These are phyloP conservation scores for Penicillium olsonii DNA, from an alignment of 2,329 filamentous ascomycete species.

Conservation along the genomic window DNA sequence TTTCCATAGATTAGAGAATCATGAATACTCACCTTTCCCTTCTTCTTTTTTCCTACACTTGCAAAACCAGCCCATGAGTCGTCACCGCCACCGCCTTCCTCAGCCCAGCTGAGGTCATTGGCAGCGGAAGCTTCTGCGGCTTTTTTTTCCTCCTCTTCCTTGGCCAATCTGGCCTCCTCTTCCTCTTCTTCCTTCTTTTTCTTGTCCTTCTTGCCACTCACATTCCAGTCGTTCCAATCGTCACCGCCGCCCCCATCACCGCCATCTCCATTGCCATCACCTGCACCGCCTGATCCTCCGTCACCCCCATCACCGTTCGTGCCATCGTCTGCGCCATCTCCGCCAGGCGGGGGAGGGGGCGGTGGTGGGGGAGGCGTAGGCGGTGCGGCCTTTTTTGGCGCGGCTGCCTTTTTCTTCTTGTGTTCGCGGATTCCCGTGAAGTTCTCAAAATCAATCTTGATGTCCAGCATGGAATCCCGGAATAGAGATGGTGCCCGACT, in stretches of 20 bases:
- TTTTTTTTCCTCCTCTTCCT: slow-evolving; percentile 29
- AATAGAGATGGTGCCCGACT: slow-evolving; percentile 6
- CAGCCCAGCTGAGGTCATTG: slow-evolving; percentile 47
- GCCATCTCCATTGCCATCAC: slow-evolving; percentile 32
- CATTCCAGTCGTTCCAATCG: slow-evolving; percentile 45
- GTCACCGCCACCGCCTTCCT: slow-evolving; percentile 44
- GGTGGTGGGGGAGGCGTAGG: slow-evolving; percentile 16
- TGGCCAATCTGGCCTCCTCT: slow-evolving; percentile 31
- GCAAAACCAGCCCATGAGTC: slow-evolving; percentile 56
- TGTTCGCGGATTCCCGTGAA: slow-evolving; percentile 34
- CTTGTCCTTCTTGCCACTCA: slow-evolving; percentile 32
- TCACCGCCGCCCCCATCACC: slow-evolving; percentile 43
- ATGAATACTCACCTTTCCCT: slow-evolving; percentile 54
- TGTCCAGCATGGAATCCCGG: slow-evolving; percentile 11
- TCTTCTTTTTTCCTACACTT: slow-evolving; percentile 56
- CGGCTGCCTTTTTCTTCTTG: slow-evolving; percentile 34
- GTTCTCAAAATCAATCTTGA: slow-evolving; percentile 28
- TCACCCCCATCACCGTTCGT: slow-evolving; percentile 34
- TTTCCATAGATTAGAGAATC: too few relatives aligned
- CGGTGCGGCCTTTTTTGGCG: slow-evolving; percentile 14
- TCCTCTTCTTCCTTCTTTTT: slow-evolving; percentile 36
- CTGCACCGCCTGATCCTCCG: slow-evolving; percentile 31
- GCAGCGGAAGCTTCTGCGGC: slow-evolving; percentile 34
- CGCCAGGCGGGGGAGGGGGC: slow-evolving; percentile 21
- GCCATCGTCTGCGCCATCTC: slow-evolving; percentile 43